Percentiles rank a stretch among this genome's conserved stretches.
Conservation (phyloP, 2,329 filamentous ascomycete genomes). For the Dactylellina sp. region DNA sequence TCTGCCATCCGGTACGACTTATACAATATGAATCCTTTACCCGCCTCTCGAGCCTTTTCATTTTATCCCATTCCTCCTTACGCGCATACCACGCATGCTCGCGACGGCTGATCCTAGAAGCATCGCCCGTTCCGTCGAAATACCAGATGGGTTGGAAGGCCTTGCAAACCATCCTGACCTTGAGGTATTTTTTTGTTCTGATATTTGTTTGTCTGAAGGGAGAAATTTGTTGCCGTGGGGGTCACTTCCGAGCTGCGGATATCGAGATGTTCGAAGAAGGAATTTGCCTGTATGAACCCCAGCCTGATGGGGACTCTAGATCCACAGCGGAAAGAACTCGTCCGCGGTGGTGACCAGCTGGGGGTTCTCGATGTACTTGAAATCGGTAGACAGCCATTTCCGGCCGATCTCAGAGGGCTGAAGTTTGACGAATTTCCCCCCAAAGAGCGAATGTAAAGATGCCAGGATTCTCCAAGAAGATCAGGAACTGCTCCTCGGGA, state of each 20-base stretch:
- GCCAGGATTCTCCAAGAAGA: neutral
- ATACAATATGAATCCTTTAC: neutral
- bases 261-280: slow-evolving; percentile 10
- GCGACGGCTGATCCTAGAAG: neutral
- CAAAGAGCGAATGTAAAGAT: neutral
- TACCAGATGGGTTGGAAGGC: slow-evolving; percentile 5
- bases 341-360: neutral
- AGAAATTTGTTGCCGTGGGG: slow-evolving; percentile 1
- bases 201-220: neutral
- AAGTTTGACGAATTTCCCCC: neutral
- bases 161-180: slow-evolving; percentile 21
- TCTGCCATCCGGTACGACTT: too few species aligned
- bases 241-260: neutral
- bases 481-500: neutral
- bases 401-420: neutral
- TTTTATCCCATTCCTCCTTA: neutral
- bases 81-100: neutral
- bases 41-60: neutral
- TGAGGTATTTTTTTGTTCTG: neutral
- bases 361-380: neutral
- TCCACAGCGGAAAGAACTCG: neutral
- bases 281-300: neutral
- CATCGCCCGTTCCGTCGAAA: neutral
- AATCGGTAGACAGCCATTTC: neutral
- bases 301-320: neutral